Evolutionary conservation across 257 asterid species (phyloP), one percentile per base, ranked within the genome.

Genomic region (Ocimum tenuiflorum): DNA sequence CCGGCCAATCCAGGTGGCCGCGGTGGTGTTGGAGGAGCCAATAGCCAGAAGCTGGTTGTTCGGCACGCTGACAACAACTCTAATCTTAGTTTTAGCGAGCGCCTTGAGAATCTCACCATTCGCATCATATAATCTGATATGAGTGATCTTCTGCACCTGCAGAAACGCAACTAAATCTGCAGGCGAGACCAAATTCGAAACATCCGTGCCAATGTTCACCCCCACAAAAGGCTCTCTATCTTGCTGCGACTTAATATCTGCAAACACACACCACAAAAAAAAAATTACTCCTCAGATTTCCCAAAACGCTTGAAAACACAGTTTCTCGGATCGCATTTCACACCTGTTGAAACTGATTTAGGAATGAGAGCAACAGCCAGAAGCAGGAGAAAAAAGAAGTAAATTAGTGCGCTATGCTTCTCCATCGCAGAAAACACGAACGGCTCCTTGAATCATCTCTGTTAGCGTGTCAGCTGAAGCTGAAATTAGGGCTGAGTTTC

Each of bases 11-110:
- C 97, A 90, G n/a, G 92, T 14, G 73, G 97, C 96, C 51, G 97
- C 97, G 60, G 97, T 94, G 79, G 91, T 77, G 75, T 88, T 94
- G 65, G 97, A 90, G 68, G 99, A 90, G 63, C 97, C 99, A 47
- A 90, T 82, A 0, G 95, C 97, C 36, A 90, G 80, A 43, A 94
- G 83, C 79, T 94, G 99, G 70, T 90, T 94, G 72, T 94, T 94
- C 66, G 99, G 99, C 14, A 94, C 96, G 47, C 99, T 79, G 60
- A 94, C 79, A 31, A 80, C 82, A 64, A 94, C 97, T 68, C 86
- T 76, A 71, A 94, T 90, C 78, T 88, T 83, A 68, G 97, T 90
- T 51, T 85, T 81, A 11, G 95, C 86, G n/a, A 94, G 86, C 8
- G 89, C 86, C 64, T 82, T 83, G 74, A 94, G 95, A 38, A 88